These are phyloP conservation scores for Globisporangium cylindrosporum DNA, from an alignment of 352 stramenopile species.

Conservation along the genomic window DNA sequence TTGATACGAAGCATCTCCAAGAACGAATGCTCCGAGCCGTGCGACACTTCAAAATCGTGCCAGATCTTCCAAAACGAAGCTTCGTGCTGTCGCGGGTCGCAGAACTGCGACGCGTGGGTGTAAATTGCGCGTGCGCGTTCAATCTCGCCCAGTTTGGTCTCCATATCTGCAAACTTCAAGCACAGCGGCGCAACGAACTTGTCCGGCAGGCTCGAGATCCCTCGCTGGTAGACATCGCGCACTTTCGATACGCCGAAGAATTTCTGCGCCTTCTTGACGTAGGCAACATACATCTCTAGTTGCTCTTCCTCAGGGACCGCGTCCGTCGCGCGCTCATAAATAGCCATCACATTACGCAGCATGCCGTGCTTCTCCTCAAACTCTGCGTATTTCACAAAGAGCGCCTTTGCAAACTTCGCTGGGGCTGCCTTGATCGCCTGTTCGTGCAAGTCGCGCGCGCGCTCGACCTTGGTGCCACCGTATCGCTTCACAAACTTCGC, in stretches of 20 bases:
- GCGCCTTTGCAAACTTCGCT: constrained; percentile 81
- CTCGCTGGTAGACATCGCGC: constrained; percentile 96
- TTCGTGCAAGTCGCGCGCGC: constrained; percentile 97
- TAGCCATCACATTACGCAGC: constrained; percentile 93
- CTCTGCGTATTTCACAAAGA: constrained; percentile 88
- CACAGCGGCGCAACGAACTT: constrained; percentile 90
- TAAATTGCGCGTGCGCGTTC: constrained; percentile 96
- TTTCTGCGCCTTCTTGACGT: constrained; percentile 94
- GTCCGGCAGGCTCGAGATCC: constrained; percentile 93
- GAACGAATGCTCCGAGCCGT: constrained; percentile 98
- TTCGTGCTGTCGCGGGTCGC: constrained; percentile 92
- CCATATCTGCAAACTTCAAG: constrained; percentile 95
- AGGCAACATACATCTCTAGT: constrained; percentile 92
- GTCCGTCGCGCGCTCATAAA: constrained; percentile 94
- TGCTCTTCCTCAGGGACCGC: constrained; percentile 87
- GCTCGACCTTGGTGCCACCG: constrained; percentile 94
- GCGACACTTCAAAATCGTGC: constrained; percentile 94
- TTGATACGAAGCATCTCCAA: constrained; percentile 99
- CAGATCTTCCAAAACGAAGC: constrained; percentile 96
- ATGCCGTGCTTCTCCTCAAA: constrained; percentile 98
- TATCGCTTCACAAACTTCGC: constrained; percentile 95
- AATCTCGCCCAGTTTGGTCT: constrained; percentile 96
- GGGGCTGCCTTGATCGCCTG: constrained; percentile 87
- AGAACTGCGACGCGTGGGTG: constrained; percentile 96
- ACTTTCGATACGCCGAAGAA: constrained; percentile 96